phyloP scores from a whole-genome alignment of 495 filamentous ascomycete species.

The Echria macrotheca region DNA sequence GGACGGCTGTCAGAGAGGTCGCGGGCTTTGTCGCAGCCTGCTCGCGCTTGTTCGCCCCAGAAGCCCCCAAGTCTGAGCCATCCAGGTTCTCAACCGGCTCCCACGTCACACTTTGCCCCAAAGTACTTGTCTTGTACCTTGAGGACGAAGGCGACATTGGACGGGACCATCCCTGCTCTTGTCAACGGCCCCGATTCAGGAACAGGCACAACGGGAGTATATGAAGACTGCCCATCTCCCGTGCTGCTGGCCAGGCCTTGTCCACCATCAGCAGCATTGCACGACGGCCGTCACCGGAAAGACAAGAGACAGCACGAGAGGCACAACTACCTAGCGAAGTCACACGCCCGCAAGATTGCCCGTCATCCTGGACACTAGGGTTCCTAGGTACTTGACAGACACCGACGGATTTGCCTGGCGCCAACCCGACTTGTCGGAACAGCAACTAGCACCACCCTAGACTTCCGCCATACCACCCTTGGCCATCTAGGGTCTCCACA shows the following conservation, averaged over 20 bases:
- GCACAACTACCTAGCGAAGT: background rate
- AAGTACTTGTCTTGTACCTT: background rate
- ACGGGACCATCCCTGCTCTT: background rate
- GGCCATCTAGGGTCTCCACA: conserved; percentile 19
- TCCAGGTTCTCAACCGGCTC: conserved; percentile 3
- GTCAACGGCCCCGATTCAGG: conserved; percentile 2
- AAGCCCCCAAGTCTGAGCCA: conserved; percentile 3
- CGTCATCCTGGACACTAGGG: background rate
- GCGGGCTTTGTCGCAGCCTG: conserved; percentile 1
- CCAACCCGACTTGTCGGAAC: conserved; percentile 25
- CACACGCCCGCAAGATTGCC: background rate
- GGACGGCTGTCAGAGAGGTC: background rate
- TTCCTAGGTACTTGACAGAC: conserved; percentile 10
- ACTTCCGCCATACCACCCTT: too few species aligned
- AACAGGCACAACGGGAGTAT: background rate
- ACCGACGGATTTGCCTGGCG: conserved; percentile 16
- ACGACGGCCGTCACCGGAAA: too few species aligned
- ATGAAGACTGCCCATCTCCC: background rate
- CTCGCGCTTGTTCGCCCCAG: too few species aligned
- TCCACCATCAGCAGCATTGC: conserved; percentile 3
- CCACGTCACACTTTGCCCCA: conserved; percentile 1
- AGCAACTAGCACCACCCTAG: conserved; percentile 13
- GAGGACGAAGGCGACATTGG: background rate
- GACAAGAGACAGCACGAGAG: too few species aligned
- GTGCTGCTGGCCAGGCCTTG: background rate